Evolutionary conservation across 257 asterid genomes (phyloP), one percentile per base, ranked within the genome.

Genomic region (Fraxinus cuspidata): DNA sequence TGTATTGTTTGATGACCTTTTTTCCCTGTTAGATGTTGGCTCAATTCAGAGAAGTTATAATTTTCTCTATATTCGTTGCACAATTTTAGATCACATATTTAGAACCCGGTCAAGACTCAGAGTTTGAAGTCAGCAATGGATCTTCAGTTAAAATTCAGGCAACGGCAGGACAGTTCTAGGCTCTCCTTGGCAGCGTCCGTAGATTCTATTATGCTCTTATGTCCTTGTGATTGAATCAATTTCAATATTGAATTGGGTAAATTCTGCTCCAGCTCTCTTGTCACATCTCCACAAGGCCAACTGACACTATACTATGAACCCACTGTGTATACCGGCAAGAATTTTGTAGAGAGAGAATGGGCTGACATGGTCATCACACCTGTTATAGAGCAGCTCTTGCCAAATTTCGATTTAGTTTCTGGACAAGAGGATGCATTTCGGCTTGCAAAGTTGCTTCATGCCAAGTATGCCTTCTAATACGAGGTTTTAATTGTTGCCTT

Each of bases 181-280:
- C 37, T 98, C 98, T 77, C 98, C 99, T 18, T 92, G 99, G 99
- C 94, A 92, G 89, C 92, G 93, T 28, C 96, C 99, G 98, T 94
- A 87, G 35, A 60, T 58, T 84, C 40, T 73, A 44, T 27, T 23
- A 28, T 21, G 21, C 23, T 21, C 35, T 7, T 32, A 31, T 42
- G 35, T 5, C 19, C 49, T 15, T 29, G 5, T 7, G 19, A 16
- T 47, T 12, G 19, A 12, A 12, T 70, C 63, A 28, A 66, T n/a
- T 8, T 74, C 12, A 64, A 51, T 70, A 23, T 1, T 73, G 67
- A 7, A 21, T 23, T 38, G 27, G 9, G 64, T 23, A 7, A 47
- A 78, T 2, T 58, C 29, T 83, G 64, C 38, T 85, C 44, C 92
- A 92, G 98, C 42, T 94, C 92, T 84, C 85, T 95, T 4, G 90